A percentile compares a stretch with the other conserved stretches of the same genome.
These are phyloP conservation scores for Aspergillus felis DNA, from an alignment of 2,329 filamentous ascomycete genomes.

Conservation along the genomic window DNA sequence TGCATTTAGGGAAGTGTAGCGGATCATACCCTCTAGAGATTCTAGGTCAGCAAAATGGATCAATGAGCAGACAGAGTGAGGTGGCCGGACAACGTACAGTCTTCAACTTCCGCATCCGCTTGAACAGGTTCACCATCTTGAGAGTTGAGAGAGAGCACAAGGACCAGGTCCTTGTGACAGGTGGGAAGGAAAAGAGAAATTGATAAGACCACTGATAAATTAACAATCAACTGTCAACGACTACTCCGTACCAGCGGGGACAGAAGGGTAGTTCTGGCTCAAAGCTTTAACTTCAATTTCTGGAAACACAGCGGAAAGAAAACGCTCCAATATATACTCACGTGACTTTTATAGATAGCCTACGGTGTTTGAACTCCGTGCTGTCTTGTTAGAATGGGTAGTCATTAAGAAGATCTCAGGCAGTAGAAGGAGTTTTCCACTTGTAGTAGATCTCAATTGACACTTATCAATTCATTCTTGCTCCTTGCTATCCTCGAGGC, in stretches of 20 bases:
- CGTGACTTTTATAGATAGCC: conserved; percentile 10
- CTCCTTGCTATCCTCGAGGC: neutral
- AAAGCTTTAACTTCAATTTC: conserved; percentile 18
- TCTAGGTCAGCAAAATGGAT: conserved; percentile 8
- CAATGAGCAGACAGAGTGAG: neutral
- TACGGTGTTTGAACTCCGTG: neutral
- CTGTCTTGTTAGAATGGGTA: neutral
- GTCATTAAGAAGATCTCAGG: neutral
- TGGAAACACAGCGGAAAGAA: conserved; percentile 20
- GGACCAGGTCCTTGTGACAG: neutral
- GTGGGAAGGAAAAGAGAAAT: neutral
- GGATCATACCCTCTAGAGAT: conserved; percentile 24
- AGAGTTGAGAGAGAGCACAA: conserved; percentile 8
- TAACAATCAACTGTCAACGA: neutral
- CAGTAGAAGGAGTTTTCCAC: neutral
- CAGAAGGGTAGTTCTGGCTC: conserved; percentile 3
- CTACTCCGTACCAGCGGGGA: conserved; percentile 1
- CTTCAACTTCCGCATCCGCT: conserved; percentile 71
- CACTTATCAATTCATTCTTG: neutral
- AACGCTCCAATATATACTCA: conserved; percentile 14
- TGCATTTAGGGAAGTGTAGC: neutral
- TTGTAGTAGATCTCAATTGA: neutral
- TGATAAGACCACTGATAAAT: neutral
- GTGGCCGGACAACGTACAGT: conserved; percentile 52
- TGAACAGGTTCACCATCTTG: conserved; percentile 48